Conservation (phyloP, 75 land plant genomes). For the Picea sitchensis region DNA sequence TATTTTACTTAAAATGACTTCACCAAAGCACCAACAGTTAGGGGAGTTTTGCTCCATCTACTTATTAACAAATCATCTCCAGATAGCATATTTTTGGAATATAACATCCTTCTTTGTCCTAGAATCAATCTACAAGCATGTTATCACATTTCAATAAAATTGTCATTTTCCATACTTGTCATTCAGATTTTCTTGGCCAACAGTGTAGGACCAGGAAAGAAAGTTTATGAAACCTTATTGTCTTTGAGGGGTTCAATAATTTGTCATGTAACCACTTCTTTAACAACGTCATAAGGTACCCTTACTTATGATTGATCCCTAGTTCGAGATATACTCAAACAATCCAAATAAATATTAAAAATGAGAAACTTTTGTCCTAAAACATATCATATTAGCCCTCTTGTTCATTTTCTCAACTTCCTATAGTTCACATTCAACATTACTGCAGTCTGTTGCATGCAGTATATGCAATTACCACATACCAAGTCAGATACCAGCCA, state of each 20-base stretch:
- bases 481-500: too few species aligned
- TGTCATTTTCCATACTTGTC: not conserved
- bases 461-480: too few species aligned
- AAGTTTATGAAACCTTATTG: not conserved
- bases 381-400: not conserved
- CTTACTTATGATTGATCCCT: too few species aligned
- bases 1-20: too few species aligned
- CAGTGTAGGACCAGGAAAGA: not conserved
- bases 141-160: not conserved
- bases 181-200: not conserved
- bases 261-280: not conserved
- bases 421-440: not conserved
- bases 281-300: too few species aligned
- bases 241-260: not conserved
- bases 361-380: not conserved
- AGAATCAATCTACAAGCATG: not conserved
- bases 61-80: too few species aligned
- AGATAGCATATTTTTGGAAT: too few species aligned
- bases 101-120: not conserved
- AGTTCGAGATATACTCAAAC: too few species aligned
- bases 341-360: too few species aligned
- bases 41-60: too few species aligned
- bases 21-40: too few species aligned
- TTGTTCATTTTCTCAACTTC: not conserved
- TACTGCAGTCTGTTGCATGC: not conserved